A percentile compares a stretch with the other conserved stretches of the same genome.
phyloP scores from a whole-genome alignment of 768 basidiomycete species.

The Russula sp. region DNA sequence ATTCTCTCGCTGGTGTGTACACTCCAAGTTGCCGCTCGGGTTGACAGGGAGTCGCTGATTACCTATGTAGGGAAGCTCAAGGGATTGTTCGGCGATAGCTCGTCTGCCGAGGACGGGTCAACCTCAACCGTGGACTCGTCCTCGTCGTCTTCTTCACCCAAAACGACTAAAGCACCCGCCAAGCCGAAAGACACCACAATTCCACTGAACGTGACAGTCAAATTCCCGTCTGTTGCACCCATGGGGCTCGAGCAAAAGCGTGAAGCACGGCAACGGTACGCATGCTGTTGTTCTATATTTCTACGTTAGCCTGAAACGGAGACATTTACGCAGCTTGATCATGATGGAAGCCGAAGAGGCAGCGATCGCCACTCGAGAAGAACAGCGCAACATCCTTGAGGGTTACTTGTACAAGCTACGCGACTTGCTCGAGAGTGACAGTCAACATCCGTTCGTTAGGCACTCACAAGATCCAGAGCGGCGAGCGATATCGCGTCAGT shows the following conservation, averaged over 20 bases:
- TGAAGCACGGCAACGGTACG: constrained; percentile 67
- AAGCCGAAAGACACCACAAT: constrained; percentile 60
- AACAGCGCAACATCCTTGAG: constrained; percentile 88
- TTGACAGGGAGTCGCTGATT: constrained; percentile 5
- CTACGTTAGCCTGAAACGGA: background rate
- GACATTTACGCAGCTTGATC: constrained; percentile 54
- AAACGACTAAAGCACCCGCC: constrained; percentile 31
- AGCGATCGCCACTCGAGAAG: constrained; percentile 75
- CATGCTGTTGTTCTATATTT: background rate
- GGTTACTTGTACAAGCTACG: constrained; percentile 89
- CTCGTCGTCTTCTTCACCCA: constrained; percentile 32
- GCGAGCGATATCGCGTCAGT: constrained; percentile 55
- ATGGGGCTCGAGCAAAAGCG: constrained; percentile 79
- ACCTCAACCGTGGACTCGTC: constrained; percentile 43
- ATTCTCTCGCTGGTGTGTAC: constrained; percentile 63
- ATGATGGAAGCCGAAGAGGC: constrained; percentile 75
- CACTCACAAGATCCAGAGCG: constrained; percentile 78
- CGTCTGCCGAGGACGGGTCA: constrained; percentile 36
- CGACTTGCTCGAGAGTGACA: constrained; percentile 69
- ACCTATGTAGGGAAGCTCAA: constrained; percentile 70
- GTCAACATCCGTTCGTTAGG: constrained; percentile 74
- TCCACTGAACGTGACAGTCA: constrained; percentile 58
- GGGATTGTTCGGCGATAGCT: constrained; percentile 72
- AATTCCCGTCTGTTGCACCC: constrained; percentile 65
- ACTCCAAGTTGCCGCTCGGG: background rate